phyloP scores from a whole-genome alignment of 1,284 basidiomycete genomes.

The Marasmius sp. region DNA sequence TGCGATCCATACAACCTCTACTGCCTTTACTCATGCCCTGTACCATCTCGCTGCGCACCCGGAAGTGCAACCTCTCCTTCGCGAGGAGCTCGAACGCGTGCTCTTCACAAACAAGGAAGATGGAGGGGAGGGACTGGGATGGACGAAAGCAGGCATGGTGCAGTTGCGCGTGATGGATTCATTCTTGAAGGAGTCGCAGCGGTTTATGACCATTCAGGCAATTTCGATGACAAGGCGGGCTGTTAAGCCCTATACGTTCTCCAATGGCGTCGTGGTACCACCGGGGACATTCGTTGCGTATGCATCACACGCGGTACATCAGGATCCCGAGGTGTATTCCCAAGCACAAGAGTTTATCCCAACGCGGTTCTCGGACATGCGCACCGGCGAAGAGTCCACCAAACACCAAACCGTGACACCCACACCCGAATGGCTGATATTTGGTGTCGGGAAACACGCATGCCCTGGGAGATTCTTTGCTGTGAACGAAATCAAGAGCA shows the following conservation, averaged over 20 bases:
- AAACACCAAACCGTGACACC: neutral
- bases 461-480: conserved; percentile 47
- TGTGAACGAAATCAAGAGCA: conserved; percentile 38
- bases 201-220: conserved; percentile 19
- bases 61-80: conserved; percentile 30
- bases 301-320: conserved; percentile 16
- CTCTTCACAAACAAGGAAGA: neutral
- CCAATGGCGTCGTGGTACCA: conserved; percentile 24
- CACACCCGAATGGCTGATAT: neutral
- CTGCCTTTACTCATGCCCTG: conserved; percentile 32
- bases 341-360: conserved; percentile 16
- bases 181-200: conserved; percentile 35
- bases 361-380: conserved; percentile 19
- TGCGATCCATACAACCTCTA: conserved; percentile 9
- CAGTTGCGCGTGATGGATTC: conserved; percentile 40
- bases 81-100: conserved; percentile 32
- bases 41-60: conserved; percentile 36
- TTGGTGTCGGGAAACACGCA: neutral
- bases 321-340: conserved; percentile 17
- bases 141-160: conserved; percentile 34
- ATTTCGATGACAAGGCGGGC: conserved; percentile 18
- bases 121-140: conserved; percentile 29
- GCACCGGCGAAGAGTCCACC: conserved; percentile 15
- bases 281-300: conserved; percentile 18
- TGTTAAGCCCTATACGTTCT: conserved; percentile 21